phyloP scores from a whole-genome alignment of 2,329 filamentous ascomycete genomes.

The Didymella pomorum region DNA sequence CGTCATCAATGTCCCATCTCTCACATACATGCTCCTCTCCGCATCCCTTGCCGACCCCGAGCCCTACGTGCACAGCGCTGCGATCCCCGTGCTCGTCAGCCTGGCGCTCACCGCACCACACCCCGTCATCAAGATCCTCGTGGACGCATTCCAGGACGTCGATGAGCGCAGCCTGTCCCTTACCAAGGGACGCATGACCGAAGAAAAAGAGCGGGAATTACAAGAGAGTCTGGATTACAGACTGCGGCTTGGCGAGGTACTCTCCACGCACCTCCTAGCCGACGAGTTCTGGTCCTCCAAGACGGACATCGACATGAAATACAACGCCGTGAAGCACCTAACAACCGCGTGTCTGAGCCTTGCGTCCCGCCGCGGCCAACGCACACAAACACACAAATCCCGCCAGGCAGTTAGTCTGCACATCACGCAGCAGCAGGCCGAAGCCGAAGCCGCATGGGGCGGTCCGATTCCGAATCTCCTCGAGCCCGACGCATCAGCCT shows the following conservation, averaged over 20 bases:
- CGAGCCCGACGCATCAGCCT: slow-evolving; percentile 37
- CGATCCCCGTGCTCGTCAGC: slow-evolving; percentile 70
- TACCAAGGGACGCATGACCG: slow-evolving; percentile 22
- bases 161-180: slow-evolving; percentile 54
- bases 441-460: slow-evolving; percentile 64
- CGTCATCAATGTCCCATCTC: slow-evolving; percentile 71
- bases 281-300: slow-evolving; percentile 30
- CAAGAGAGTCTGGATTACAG: slow-evolving; percentile 65
- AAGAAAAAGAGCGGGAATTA: slow-evolving; percentile 38
- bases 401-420: slow-evolving; percentile 63
- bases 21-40: slow-evolving; percentile 70
- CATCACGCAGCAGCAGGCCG: slow-evolving; percentile 58
- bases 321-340: slow-evolving; percentile 45
- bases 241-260: slow-evolving; percentile 70
- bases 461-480: slow-evolving; percentile 56
- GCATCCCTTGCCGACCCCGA: slow-evolving; percentile 71
- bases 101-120: slow-evolving; percentile 69
- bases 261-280: slow-evolving; percentile 36
- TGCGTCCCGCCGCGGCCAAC: slow-evolving; percentile 68
- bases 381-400: slow-evolving; percentile 66
- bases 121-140: slow-evolving; percentile 67
- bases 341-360: slow-evolving; percentile 68
- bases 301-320: neutral
- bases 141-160: slow-evolving; percentile 73
- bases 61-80: slow-evolving; percentile 75